Evolutionary conservation across 805 yeast species (phyloP), one percentile per base, ranked within the genome.

Genomic region (Schizosaccharomyces osmophilus): DNA sequence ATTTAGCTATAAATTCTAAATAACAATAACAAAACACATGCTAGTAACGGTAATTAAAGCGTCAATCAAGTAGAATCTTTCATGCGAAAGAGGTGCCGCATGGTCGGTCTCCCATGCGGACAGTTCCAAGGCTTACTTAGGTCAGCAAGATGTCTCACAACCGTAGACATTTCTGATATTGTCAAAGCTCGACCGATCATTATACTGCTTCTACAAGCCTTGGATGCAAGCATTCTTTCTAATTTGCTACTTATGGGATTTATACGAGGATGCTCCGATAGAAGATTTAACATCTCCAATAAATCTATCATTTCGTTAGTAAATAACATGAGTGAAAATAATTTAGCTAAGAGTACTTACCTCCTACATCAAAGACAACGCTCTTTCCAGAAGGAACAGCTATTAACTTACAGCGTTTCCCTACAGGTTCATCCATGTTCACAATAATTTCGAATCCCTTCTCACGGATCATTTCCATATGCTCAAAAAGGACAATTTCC

Each of bases 31-130:
- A 15, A 19, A 45, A 11, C 19, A 42, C 8, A 4, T 8, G 4
- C 48, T 4, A 42, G 48, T 17, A 42, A 17, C 4, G 51, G 22
- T 45, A 11, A 45, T 6, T 6, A n/a, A 45, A 24, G 9, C 19
- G 9, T 45, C 13, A 13, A 5, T 8, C 24, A 22, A 19, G 4
- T 9, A 24, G 26, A 17, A 19, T 51, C n/a, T 51, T 29, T 22
- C 26, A 51, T 19, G 5, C 57, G 31, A 9, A 51, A 29, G 15
- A 57, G 39, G 36, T 57, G 60, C 6, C 98, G 77, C 84, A 93
- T 82, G 0, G 99, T 93, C 0, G 98, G 99, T 64, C 99, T 75
- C 0, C 99, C 98, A 72, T 93, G 99, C 0, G 99, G 99, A 66
- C 82, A 78, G 62, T 78, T 78, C 98, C 99, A 93, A 0, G 99